Conservation (phyloP, 441 rosid species). For the Lagerstroemia fauriei region DNA sequence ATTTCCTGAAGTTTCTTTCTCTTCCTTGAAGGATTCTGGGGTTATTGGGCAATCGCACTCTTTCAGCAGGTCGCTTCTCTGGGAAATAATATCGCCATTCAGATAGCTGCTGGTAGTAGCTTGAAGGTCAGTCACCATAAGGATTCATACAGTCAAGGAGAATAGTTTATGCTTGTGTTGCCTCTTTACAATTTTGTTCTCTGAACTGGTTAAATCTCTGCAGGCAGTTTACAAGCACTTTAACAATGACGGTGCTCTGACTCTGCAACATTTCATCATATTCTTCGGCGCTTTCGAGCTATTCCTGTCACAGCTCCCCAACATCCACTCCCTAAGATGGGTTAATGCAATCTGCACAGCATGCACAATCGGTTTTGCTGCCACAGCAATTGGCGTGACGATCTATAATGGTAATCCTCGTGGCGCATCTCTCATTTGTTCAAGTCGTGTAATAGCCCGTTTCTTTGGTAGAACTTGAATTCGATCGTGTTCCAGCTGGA, state of each 20-base stretch:
- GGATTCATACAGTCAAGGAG: neutral
- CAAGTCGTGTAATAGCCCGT: neutral
- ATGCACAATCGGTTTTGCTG: slow-evolving; percentile 54
- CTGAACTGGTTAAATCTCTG: slow-evolving; percentile 3
- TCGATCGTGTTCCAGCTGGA: slow-evolving; percentile 1
- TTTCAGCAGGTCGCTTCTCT: slow-evolving; percentile 64
- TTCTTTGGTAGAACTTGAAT: slow-evolving; percentile 25
- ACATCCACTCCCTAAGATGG: slow-evolving; percentile 58
- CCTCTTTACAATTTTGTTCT: neutral
- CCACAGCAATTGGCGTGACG: slow-evolving; percentile 49
- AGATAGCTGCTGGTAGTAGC: slow-evolving; percentile 58
- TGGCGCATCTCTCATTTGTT: neutral
- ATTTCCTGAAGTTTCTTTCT: slow-evolving; percentile 14
- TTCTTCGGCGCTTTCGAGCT: slow-evolving; percentile 52
- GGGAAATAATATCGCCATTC: slow-evolving; percentile 55
- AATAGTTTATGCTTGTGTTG: neutral
- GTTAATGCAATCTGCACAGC: slow-evolving; percentile 48
- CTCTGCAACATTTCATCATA: slow-evolving; percentile 48
- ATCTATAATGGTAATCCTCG: slow-evolving; percentile 41
- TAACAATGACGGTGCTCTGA: slow-evolving; percentile 35
- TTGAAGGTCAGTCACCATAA: slow-evolving; percentile 39
- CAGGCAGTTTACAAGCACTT: slow-evolving; percentile 50
- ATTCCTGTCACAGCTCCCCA: slow-evolving; percentile 52
- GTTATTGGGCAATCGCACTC: slow-evolving; percentile 49
- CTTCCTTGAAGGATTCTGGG: slow-evolving; percentile 49